These are phyloP conservation scores for Craspedostauros australis DNA, from an alignment of 108 stramenopile species.

Conservation along the genomic window DNA sequence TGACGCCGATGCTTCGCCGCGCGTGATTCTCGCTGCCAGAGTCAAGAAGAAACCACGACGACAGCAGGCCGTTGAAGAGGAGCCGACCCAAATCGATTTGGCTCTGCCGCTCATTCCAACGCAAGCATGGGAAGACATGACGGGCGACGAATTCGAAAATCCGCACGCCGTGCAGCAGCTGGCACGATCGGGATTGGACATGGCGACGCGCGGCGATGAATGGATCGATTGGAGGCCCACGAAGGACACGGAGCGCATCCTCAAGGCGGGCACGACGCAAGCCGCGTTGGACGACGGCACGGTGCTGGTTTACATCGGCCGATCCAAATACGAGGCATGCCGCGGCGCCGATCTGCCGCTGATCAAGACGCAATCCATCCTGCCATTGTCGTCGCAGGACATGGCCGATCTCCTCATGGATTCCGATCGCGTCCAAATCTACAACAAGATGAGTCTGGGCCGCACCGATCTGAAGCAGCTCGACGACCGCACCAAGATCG, in stretches of 20 bases:
- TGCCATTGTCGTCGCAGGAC: constrained; percentile 59
- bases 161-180: constrained; percentile 40
- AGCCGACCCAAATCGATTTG: constrained; percentile 1
- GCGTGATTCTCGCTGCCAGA: no score
- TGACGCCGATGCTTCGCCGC: no score
- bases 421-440: constrained; percentile 56
- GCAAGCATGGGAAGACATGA: constrained; percentile 37
- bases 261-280: constrained; percentile 18
- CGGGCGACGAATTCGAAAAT: constrained; percentile 59
- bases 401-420: constrained; percentile 76
- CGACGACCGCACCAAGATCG: constrained; percentile 66
- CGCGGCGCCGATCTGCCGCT: constrained; percentile 65
- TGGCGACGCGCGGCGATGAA: constrained; percentile 19
- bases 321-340: constrained; percentile 30
- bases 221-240: constrained; percentile 58
- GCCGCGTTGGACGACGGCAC: constrained; percentile 15
- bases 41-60: background rate
- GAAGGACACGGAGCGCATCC: constrained; percentile 29
- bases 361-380: constrained; percentile 61
- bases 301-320: constrained; percentile 60
- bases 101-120: constrained; percentile 51
- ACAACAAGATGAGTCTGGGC: constrained; percentile 84
- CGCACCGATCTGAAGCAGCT: constrained; percentile 47
- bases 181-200: constrained; percentile 39
- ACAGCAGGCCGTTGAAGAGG: background rate